A percentile compares a stretch with the other conserved stretches of the same genome.
Evolutionary conservation across 148 eudicot genomes (phyloP).

Genomic region (Rhododendron griersonianum): DNA sequence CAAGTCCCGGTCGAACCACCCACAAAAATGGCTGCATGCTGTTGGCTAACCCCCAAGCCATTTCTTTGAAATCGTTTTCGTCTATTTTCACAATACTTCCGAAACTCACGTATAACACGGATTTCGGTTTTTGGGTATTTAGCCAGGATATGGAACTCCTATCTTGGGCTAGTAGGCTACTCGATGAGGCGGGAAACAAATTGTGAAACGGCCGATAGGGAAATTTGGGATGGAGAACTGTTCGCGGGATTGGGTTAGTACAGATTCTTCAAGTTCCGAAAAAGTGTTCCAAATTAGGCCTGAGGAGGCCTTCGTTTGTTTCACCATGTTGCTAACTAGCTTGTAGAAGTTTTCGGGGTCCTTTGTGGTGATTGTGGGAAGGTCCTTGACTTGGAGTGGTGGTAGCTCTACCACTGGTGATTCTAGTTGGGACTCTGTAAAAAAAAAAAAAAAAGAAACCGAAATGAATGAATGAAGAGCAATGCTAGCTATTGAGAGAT

Average conservation of each 20-base stretch:
- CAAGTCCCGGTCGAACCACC: conserved; percentile 33
- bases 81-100: conserved; percentile 29
- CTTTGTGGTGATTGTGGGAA: neutral
- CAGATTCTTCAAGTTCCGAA: neutral
- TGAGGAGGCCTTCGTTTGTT: neutral
- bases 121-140: conserved; percentile 29
- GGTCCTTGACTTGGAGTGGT: neutral
- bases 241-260: conserved; percentile 2
- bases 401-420: conserved; percentile 2
- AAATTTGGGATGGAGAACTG: conserved; percentile 15
- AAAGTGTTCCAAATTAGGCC: neutral
- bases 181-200: conserved; percentile 6
- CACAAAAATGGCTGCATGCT: conserved; percentile 37
- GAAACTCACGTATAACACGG: conserved; percentile 41
- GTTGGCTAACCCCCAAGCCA: conserved; percentile 39
- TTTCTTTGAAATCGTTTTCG: conserved; percentile 26
- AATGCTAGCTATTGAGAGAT: neutral
- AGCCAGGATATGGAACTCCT: conserved; percentile 37
- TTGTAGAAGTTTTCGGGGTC: neutral
- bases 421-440: neutral
- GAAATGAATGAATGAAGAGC: neutral
- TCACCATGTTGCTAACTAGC: neutral
- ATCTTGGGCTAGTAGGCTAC: conserved; percentile 22
- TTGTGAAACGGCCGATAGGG: conserved; percentile 35
- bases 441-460: neutral